Base-by-base conservation (phyloP, 768 basidiomycete species). In the Clavulina sp. region DNA sequence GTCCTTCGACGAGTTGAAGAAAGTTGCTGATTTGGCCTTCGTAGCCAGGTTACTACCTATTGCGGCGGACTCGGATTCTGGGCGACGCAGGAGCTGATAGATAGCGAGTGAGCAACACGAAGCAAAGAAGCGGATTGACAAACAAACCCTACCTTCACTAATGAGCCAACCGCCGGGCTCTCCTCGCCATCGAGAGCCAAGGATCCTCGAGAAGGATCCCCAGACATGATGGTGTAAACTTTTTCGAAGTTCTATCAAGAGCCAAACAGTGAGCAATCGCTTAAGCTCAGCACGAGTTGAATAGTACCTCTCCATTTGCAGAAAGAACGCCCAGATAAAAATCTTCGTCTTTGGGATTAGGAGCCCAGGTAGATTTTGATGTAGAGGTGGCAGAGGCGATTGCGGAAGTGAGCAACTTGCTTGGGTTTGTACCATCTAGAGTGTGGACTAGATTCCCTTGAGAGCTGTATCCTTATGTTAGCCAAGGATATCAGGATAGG, bases 381-480 rank as follows among this genome's bases (percentile, higher is more conserved):
- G 34, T 18, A 33, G n/a, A 40, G 2, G 48, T 43, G 16, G 34
- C 29, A 19, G 34, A 31, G 29, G 48, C 30, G 9, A 40, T 30
- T 23, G 38, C 50, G 9, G 9, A 6, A 6, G 6, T 16, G 41
- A 51, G 16, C 50, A 51, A 48, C 19, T 23, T 7, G 16, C 32
- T 40, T 4, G 54, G 54, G 26, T 55, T 55, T 31, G 24, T 28
- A 24, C 41, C 36, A 47, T 55, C 43, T 3, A 55, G 29, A 16
- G 41, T 48, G 46, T 55, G 48, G n/a, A 55, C 36, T 21, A 55
- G 54, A 34, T 55, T 55, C 18, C 41, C 48, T 7, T 38, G 43
- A 7, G 54, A 24, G 2, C 54, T 55, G n/a, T 28, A 47, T 19
- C 6, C 4, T 26, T 28, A 28, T 33, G n/a, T 16, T 49, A 21